phyloP scores from a whole-genome alignment of 305 asterid species.

The Solanum hybrid region DNA sequence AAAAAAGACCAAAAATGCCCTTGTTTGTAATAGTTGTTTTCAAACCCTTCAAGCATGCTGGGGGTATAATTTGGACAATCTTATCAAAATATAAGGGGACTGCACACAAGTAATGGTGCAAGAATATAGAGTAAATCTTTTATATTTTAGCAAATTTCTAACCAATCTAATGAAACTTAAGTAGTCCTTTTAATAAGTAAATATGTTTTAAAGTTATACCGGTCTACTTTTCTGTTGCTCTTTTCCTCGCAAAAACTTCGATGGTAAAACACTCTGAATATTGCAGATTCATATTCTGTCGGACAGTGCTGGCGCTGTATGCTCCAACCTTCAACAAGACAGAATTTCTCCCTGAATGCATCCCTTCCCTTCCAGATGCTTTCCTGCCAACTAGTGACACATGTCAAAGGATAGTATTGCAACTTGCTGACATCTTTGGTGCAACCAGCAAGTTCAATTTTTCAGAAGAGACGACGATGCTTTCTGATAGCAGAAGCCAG shows the following conservation, averaged over 20 bases:
- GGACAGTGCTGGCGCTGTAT: constrained; percentile 49
- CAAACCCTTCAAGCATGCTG: neutral
- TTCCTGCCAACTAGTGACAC: constrained; percentile 46
- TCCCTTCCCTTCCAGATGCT: constrained; percentile 64
- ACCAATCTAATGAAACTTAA: neutral
- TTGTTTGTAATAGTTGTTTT: neutral
- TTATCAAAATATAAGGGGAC: neutral
- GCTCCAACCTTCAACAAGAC: constrained; percentile 46
- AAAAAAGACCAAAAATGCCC: neutral
- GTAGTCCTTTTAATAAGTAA: neutral
- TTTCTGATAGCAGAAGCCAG: constrained; percentile 11
- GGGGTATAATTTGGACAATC: neutral
- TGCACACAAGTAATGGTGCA: neutral
- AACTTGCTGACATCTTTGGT: constrained; percentile 57
- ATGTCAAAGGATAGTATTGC: constrained; percentile 44
- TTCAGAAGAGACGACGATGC: constrained; percentile 18
- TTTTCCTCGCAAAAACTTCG: neutral
- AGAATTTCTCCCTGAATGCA: constrained; percentile 64
- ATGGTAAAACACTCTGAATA: neutral
- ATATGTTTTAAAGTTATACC: neutral
- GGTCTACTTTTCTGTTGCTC: neutral
- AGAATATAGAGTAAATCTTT: neutral
- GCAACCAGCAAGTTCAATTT: constrained; percentile 46
- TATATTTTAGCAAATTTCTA: neutral
- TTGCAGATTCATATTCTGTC: constrained; percentile 80